These are phyloP conservation scores for Blepharisma stoltei DNA, from an alignment of 73 alveolate species.

Conservation along the genomic window DNA sequence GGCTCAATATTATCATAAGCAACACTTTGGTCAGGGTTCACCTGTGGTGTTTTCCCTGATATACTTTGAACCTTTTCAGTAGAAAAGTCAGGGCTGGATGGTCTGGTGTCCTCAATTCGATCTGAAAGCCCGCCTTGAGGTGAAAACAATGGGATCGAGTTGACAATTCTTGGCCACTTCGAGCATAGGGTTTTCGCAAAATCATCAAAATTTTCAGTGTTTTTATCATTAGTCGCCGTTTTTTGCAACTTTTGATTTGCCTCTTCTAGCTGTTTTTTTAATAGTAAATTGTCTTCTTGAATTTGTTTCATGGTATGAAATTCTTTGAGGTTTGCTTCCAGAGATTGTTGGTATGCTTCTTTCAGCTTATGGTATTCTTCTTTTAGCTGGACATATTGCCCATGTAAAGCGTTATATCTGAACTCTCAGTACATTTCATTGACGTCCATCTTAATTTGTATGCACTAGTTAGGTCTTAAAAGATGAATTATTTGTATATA, in stretches of 20 bases:
- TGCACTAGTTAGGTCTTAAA: no score
- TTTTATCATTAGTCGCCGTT: not conserved
- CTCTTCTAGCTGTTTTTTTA: no score
- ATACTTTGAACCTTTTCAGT: no score
- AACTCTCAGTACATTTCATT: constrained; percentile 11
- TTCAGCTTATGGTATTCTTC: not conserved
- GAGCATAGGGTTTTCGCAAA: not conserved
- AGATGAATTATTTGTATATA: no score
- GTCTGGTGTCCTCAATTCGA: not conserved
- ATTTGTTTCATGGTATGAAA: no score
- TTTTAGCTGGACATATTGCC: constrained; percentile 15
- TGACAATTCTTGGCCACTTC: constrained; percentile 1
- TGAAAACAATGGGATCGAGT: not conserved
- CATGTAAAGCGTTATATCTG: constrained; percentile 3
- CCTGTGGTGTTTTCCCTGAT: constrained; percentile 20
- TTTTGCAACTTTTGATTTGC: no score
- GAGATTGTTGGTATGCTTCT: not conserved
- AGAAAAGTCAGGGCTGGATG: no score
- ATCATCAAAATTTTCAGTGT: constrained; percentile 13
- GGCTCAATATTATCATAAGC: not conserved
- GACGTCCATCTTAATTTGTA: constrained; percentile 1
- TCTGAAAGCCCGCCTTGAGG: constrained; percentile 26
- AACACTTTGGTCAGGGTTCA: constrained; percentile 24
- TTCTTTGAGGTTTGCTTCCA: no score
- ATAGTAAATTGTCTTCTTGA: no score